These are phyloP conservation scores for Mikania micrantha DNA, from an alignment of 129 eudicot genomes.

Conservation along the genomic window DNA sequence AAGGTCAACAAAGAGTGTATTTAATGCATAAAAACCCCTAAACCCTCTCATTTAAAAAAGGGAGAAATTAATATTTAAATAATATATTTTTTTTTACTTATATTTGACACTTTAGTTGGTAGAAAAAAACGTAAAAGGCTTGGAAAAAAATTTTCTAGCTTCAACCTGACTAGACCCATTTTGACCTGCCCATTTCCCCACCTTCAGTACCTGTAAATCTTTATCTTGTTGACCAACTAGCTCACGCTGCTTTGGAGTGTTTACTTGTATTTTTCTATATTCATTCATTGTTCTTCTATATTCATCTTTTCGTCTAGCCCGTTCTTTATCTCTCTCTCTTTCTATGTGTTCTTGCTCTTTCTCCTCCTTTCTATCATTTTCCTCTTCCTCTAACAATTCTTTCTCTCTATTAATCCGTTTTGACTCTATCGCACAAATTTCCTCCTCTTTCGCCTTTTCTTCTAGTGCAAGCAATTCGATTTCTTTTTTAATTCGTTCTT, in stretches of 20 bases:
- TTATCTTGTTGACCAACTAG: constrained; percentile 42
- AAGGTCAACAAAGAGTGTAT: background rate
- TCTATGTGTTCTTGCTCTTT: constrained; percentile 19
- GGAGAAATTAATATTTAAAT: background rate
- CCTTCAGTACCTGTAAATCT: constrained; percentile 40
- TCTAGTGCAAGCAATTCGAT: constrained; percentile 6
- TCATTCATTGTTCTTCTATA: constrained; percentile 20
- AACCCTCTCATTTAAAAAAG: background rate
- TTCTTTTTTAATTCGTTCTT: constrained; percentile 13
- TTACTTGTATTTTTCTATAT: constrained; percentile 8
- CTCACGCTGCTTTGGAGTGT: constrained; percentile 23
- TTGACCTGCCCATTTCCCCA: background rate
- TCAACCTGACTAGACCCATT: background rate
- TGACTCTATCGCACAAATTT: constrained; percentile 13
- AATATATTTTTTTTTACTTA: background rate
- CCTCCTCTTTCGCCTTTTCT: constrained; percentile 23
- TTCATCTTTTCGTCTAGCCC: constrained; percentile 19
- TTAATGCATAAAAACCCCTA: background rate
- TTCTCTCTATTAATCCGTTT: constrained; percentile 13
- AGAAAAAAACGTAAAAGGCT: background rate
- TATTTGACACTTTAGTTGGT: background rate
- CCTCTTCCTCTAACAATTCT: constrained; percentile 2
- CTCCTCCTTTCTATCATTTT: constrained; percentile 13
- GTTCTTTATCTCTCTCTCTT: constrained; percentile 21
- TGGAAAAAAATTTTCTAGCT: background rate